Conservation (phyloP, 2,329 filamentous ascomycete species). For the Emergomyces pasteurianus region DNA sequence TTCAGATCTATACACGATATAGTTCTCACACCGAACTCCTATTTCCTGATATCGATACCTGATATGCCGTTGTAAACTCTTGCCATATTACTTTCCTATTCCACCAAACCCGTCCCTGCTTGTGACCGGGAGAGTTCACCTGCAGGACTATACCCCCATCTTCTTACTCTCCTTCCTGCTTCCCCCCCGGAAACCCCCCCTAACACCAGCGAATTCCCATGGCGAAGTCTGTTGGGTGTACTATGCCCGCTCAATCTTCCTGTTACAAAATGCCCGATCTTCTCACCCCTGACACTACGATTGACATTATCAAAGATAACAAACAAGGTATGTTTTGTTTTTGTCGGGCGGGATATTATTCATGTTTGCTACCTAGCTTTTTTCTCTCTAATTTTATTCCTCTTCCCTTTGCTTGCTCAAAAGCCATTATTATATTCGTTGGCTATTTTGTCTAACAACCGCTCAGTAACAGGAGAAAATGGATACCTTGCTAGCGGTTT, state of each 20-base stretch:
- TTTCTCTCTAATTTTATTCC: not conserved
- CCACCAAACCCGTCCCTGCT: too few species aligned
- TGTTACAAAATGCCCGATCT: not conserved
- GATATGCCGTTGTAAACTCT: conserved; percentile 1
- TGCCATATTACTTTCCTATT: not conserved
- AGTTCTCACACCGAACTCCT: not conserved
- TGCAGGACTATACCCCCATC: not conserved
- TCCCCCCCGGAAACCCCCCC: not conserved
- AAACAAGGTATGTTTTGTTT: not conserved
- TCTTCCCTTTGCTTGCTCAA: not conserved
- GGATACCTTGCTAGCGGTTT: conserved; percentile 7
- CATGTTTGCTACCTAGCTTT: not conserved
- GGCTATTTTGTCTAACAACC: not conserved
- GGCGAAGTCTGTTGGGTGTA: not conserved
- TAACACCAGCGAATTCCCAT: not conserved
- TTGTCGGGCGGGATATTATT: not conserved
- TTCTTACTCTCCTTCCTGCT: not conserved
- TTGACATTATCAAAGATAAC: not conserved
- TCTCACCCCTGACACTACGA: not conserved
- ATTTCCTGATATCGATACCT: not conserved
- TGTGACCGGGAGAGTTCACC: not conserved
- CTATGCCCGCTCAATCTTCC: not conserved
- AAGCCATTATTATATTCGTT: not conserved
- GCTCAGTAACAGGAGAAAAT: conserved; percentile 2
- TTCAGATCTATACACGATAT: not conserved